phyloP scores from a whole-genome alignment of 2,329 filamentous ascomycete species.

The Colletotrichum lindemuthianum region DNA sequence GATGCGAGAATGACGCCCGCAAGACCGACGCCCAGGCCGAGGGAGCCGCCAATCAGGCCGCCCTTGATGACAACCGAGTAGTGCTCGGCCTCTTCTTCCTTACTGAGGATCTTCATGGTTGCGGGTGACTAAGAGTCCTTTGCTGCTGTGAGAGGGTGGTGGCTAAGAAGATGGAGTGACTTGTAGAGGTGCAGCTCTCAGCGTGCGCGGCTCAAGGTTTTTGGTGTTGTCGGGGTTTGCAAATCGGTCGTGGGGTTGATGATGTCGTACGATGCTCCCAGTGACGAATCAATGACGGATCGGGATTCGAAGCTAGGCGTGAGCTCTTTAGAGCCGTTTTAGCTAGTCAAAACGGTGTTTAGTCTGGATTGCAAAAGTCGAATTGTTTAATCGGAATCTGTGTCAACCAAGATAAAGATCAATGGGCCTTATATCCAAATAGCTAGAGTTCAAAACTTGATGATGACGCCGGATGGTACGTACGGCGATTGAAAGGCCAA shows the following conservation, averaged over 20 bases:
- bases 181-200: conserved; percentile 15
- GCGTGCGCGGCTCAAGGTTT: conserved; percentile 17
- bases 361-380: no score
- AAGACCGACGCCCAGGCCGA: conserved; percentile 74
- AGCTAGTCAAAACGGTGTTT: background rate
- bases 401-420: background rate
- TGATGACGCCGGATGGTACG: conserved; percentile 5
- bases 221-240: conserved; percentile 20
- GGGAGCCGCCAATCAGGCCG: conserved; percentile 76
- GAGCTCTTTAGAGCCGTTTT: conserved; percentile 9
- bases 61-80: conserved; percentile 84
- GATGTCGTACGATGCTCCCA: conserved; percentile 28
- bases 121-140: conserved; percentile 33
- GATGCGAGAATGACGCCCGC: conserved; percentile 75
- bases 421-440: conserved; percentile 27
- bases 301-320: conserved; percentile 11
- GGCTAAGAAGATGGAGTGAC: background rate
- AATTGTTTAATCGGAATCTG: no score
- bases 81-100: conserved; percentile 90
- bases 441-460: conserved; percentile 1
- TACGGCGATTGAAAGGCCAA: conserved; percentile 30
- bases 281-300: conserved; percentile 33
- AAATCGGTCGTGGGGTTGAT: conserved; percentile 17
- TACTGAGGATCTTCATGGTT: conserved; percentile 93
- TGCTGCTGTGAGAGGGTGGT: background rate